Evolutionary conservation across 2,329 filamentous ascomycete species (phyloP).

Genomic region (Nothophaeocryptopus gaeumannii): DNA sequence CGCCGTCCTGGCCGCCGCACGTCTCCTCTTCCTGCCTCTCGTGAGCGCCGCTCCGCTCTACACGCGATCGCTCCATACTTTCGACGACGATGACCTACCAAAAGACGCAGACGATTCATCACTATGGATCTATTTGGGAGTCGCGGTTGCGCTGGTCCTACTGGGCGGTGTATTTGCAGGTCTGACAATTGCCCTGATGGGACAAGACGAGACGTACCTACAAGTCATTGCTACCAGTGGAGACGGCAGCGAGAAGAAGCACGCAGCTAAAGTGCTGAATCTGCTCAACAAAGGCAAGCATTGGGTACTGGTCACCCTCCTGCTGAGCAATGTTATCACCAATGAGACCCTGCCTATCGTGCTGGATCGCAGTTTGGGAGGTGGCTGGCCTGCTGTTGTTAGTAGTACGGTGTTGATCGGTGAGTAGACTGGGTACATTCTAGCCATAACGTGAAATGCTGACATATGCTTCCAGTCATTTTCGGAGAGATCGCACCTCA

Average conservation of each 20-base stretch:
- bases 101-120: constrained; percentile 52
- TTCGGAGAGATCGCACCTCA: constrained; percentile 97
- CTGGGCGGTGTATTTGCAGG: constrained; percentile 92
- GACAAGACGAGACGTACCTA: constrained; percentile 90
- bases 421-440: constrained; percentile 44
- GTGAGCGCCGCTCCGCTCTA: constrained; percentile 19
- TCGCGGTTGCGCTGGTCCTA: constrained; percentile 78
- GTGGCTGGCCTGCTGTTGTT: constrained; percentile 89
- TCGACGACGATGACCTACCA: constrained; percentile 24
- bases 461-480: constrained; percentile 63
- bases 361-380: constrained; percentile 86
- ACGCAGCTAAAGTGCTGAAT: constrained; percentile 76
- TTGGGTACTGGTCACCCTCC: constrained; percentile 92
- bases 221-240: constrained; percentile 88
- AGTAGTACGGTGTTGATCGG: constrained; percentile 92
- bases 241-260: constrained; percentile 78
- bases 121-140: constrained; percentile 76
- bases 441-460: background rate
- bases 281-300: constrained; percentile 88
- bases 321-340: constrained; percentile 95
- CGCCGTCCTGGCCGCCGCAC: constrained; percentile 20
- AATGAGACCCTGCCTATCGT: constrained; percentile 97
- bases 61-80: constrained; percentile 7
- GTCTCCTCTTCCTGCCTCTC: constrained; percentile 22
- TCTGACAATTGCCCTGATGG: constrained; percentile 82